These are phyloP conservation scores for Phytophthora brassicae DNA, from an alignment of 352 stramenopile species.

Conservation along the genomic window DNA sequence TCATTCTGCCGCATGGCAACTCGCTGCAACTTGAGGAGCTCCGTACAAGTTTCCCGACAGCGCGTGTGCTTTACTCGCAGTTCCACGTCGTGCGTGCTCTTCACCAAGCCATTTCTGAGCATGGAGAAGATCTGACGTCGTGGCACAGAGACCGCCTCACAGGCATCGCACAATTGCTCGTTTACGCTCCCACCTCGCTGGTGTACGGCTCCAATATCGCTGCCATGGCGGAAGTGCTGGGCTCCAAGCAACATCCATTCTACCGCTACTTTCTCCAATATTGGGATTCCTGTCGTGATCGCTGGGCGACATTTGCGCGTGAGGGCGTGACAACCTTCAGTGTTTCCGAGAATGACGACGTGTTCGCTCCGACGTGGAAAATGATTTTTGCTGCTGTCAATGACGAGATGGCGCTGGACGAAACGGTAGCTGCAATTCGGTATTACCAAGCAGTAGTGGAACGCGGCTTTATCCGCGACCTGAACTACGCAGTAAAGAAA, in stretches of 20 bases:
- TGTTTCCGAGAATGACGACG: slow-evolving; percentile 25
- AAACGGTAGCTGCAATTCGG: slow-evolving; percentile 33
- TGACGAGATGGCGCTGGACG: slow-evolving; percentile 33
- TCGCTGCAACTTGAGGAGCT: slow-evolving; percentile 19
- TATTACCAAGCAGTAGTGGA: slow-evolving; percentile 41
- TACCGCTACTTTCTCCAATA: slow-evolving; percentile 29
- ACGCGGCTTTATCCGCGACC: slow-evolving; percentile 27
- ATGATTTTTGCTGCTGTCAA: slow-evolving; percentile 31
- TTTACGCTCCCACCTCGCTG: slow-evolving; percentile 34
- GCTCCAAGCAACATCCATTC: slow-evolving; percentile 31
- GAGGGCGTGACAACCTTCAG: slow-evolving; percentile 41
- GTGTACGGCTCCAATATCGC: slow-evolving; percentile 30
- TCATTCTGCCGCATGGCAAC: slow-evolving; percentile 25
- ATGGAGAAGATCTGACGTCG: slow-evolving; percentile 30
- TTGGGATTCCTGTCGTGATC: slow-evolving; percentile 34
- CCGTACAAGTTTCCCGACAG: slow-evolving; percentile 21
- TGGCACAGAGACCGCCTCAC: slow-evolving; percentile 41
- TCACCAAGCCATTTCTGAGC: slow-evolving; percentile 31
- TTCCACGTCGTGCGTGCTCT: slow-evolving; percentile 35
- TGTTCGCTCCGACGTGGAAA: slow-evolving; percentile 27
- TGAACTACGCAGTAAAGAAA: slow-evolving; percentile 13
- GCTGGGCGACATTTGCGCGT: slow-evolving; percentile 36
- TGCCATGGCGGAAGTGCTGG: slow-evolving; percentile 34
- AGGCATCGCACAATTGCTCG: slow-evolving; percentile 30
- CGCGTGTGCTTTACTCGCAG: slow-evolving; percentile 38